A percentile compares a stretch with the other conserved stretches of the same genome.
phyloP scores from a whole-genome alignment of 179 eudicot species.

The Silene vulgaris region DNA sequence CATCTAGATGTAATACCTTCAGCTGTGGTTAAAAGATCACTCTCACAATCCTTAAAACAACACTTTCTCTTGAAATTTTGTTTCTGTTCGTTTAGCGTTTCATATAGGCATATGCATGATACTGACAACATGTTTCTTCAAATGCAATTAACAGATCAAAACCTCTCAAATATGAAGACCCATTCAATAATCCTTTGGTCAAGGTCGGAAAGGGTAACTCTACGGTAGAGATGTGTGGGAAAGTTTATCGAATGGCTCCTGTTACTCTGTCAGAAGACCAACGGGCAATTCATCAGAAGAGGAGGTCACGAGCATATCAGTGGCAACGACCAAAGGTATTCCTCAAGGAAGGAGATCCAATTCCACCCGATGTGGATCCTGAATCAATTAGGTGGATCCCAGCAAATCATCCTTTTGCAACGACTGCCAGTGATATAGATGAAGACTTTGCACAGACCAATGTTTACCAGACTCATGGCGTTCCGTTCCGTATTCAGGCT shows the following conservation, averaged over 20 bases:
- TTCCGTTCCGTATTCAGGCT: conserved; percentile 92
- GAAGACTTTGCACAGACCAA: conserved; percentile 91
- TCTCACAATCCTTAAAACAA: background rate
- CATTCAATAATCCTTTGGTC: conserved; percentile 90
- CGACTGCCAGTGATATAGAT: conserved; percentile 79
- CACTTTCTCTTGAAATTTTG: background rate
- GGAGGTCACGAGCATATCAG: conserved; percentile 96
- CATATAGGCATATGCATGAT: background rate
- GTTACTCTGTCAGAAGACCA: conserved; percentile 80
- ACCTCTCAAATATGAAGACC: conserved; percentile 90
- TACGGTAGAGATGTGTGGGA: conserved; percentile 93
- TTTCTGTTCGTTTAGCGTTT: background rate
- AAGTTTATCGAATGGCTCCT: conserved; percentile 79
- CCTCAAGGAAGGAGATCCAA: conserved; percentile 88
- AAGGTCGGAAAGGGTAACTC: conserved; percentile 66
- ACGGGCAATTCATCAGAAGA: conserved; percentile 71
- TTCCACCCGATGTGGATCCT: conserved; percentile 93
- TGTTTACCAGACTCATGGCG: conserved; percentile 88
- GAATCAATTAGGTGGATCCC: conserved; percentile 97
- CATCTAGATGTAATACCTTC: background rate
- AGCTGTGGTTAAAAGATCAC: background rate
- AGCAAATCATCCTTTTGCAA: conserved; percentile 97
- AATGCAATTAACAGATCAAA: conserved; percentile 43
- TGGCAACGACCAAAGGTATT: conserved; percentile 93
- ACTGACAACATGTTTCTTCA: conserved; percentile 11